Conservation (phyloP, 441 rosid genomes). For the Bruguiera hainesii region DNA sequence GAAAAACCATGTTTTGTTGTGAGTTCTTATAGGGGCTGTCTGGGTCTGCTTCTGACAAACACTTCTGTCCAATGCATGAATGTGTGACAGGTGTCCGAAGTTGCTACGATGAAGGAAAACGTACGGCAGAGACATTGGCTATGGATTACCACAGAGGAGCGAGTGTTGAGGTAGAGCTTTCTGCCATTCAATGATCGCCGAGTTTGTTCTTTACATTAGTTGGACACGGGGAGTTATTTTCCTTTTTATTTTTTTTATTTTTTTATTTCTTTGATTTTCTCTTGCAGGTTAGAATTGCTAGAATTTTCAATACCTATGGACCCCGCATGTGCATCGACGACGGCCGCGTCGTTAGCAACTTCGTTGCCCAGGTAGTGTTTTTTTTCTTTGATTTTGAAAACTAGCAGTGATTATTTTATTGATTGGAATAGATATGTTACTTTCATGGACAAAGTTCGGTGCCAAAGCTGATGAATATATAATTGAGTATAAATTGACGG, state of each 20-base stretch:
- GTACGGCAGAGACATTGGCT: slow-evolving; percentile 90
- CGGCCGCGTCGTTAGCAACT: slow-evolving; percentile 93
- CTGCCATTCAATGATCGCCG: background rate
- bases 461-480: too few species aligned
- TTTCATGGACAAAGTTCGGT: too few species aligned
- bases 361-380: slow-evolving; percentile 76
- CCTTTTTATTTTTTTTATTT: background rate
- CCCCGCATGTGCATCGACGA: slow-evolving; percentile 96
- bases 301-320: slow-evolving; percentile 90
- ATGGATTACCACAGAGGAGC: slow-evolving; percentile 97
- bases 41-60: slow-evolving; percentile 2
- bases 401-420: too few species aligned
- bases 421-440: too few species aligned
- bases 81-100: slow-evolving; percentile 80
- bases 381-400: background rate
- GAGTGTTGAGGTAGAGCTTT: slow-evolving; percentile 55
- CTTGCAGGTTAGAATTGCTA: slow-evolving; percentile 81
- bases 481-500: slow-evolving; percentile 11
- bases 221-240: background rate
- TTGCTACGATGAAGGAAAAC: slow-evolving; percentile 94
- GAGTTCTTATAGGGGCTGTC: background rate
- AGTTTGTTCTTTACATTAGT: background rate
- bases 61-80: background rate
- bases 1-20: background rate
- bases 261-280: background rate